phyloP scores from a whole-genome alignment of 1,284 basidiomycete species.

The Trichosporon coremiiforme region DNA sequence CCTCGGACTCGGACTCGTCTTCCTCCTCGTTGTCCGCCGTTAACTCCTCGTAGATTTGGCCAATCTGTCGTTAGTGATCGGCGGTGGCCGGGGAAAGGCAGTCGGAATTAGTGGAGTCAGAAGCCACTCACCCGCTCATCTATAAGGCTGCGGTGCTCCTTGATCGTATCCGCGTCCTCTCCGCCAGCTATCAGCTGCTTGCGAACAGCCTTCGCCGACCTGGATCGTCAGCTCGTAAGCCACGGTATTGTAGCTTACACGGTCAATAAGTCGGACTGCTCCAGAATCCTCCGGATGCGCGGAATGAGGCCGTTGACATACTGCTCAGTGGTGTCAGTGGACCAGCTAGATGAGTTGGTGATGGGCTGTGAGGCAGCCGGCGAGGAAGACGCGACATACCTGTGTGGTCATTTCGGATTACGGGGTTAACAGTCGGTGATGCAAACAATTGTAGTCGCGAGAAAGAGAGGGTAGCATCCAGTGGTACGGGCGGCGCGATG shows the following conservation, averaged over 20 bases:
- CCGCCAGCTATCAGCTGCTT: conserved; percentile 50
- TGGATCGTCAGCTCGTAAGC: conserved; percentile 28
- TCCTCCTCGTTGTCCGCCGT: conserved; percentile 23
- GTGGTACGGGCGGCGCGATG: neutral
- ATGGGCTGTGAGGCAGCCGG: neutral
- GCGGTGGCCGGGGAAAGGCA: neutral
- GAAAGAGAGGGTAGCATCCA: neutral
- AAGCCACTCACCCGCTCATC: conserved; percentile 45
- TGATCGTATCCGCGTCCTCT: conserved; percentile 47
- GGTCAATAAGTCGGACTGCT: conserved; percentile 42
- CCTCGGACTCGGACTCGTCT: conserved; percentile 13
- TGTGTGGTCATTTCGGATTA: neutral
- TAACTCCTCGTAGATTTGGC: conserved; percentile 46
- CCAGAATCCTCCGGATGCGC: conserved; percentile 42
- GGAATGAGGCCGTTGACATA: conserved; percentile 39
- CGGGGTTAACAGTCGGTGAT: neutral
- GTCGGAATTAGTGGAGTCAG: neutral
- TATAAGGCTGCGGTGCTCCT: conserved; percentile 46
- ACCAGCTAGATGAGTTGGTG: neutral
- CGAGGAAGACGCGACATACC: neutral
- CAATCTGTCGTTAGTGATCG: conserved; percentile 38
- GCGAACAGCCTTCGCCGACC: conserved; percentile 54
- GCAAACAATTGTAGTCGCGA: neutral
- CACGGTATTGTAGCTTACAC: conserved; percentile 30
- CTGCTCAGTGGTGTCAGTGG: conserved; percentile 23